These are phyloP conservation scores for Salvia sclarea DNA, from an alignment of 305 asterid genomes.

Conservation along the genomic window DNA sequence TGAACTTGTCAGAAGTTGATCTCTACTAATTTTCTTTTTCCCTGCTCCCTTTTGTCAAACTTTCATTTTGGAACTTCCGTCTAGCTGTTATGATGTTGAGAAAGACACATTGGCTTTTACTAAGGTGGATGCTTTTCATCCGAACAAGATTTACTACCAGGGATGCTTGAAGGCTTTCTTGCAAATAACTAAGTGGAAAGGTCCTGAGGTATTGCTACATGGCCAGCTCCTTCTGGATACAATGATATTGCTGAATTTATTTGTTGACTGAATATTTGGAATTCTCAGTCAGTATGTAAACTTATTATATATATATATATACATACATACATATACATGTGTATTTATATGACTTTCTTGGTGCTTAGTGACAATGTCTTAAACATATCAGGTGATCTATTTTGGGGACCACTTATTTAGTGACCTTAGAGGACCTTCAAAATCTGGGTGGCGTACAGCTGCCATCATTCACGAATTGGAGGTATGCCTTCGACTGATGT, in stretches of 20 bases:
- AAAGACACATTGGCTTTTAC: conserved; percentile 82
- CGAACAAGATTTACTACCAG: conserved; percentile 77
- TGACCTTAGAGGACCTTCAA: conserved; percentile 97
- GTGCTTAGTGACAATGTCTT: conserved; percentile 22
- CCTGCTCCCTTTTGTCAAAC: conserved; percentile 2
- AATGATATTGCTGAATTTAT: conserved; percentile 13
- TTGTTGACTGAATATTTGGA: conserved; percentile 24
- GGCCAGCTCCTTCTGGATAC: conserved; percentile 14
- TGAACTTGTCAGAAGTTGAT: conserved; percentile 2
- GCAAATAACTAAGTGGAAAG: conserved; percentile 96
- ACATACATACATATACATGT: too few species aligned
- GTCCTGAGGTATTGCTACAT: conserved; percentile 71
- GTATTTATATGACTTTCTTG: neutral
- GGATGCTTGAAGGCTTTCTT: conserved; percentile 93
- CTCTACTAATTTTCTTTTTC: conserved; percentile 20
- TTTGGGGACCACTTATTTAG: conserved; percentile 98
- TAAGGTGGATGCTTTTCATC: conserved; percentile 85
- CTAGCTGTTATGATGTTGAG: conserved; percentile 88
- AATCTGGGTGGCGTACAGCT: conserved; percentile 98
- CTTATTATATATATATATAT: neutral
- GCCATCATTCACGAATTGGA: conserved; percentile 93
- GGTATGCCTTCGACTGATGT: conserved; percentile 46
- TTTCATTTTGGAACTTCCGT: conserved; percentile 33
- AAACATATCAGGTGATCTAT: conserved; percentile 71
- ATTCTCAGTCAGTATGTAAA: neutral